Base-by-base conservation (phyloP, 1,139 yeast genomes). In the Taphrina deformans region DNA sequence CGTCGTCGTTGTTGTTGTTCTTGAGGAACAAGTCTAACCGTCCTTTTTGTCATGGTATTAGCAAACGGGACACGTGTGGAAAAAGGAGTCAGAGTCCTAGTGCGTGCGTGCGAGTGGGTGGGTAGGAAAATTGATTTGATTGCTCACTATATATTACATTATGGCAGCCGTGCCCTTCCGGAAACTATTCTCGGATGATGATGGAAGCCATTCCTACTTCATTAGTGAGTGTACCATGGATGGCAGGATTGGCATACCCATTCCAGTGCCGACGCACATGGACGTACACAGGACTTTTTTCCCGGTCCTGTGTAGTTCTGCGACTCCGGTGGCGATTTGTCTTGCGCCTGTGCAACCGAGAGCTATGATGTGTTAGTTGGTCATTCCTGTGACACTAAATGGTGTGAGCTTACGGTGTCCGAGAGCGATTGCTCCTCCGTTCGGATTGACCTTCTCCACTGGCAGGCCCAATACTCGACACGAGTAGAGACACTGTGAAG, bases 341-440 rank as follows among this genome's bases (percentile, higher is more conserved):
- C 98, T 86, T 23, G 97, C 92, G 74, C 98, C 98, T 51, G 98
- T 92, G 72, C 92, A 87, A 67, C 98, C 98, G 72, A 92, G 82
- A 10, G 58, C 58, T 53, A 53, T 24, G 2, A 68, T 38, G 2
- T 12, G n/a, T 14, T 7, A 38, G n/a, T 18, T 14, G 16, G 4
- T 9, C 16, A 14, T n/a, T 6, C 18, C 6, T 38, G 16, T 38
- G 4, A 38, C 16, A n/a, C 1, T 9, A 38, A 2, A 14, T 6
- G n/a, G 18, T n/a, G 16, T 38, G 18, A n/a, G 16, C 58, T 53
- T 53, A 38, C 98, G 98, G 77, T 92, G 97, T 53, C 98, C 98
- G 70, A 92, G 77, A 23, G 97, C 97, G 73, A 92, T 91, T 66
- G 97, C 97, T 74, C 97, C 97, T 75, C 98, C 97, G 74, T 87